Evolutionary conservation across 306 rosid genomes (phyloP).

Genomic region (Herpetospermum pedunculosum): DNA sequence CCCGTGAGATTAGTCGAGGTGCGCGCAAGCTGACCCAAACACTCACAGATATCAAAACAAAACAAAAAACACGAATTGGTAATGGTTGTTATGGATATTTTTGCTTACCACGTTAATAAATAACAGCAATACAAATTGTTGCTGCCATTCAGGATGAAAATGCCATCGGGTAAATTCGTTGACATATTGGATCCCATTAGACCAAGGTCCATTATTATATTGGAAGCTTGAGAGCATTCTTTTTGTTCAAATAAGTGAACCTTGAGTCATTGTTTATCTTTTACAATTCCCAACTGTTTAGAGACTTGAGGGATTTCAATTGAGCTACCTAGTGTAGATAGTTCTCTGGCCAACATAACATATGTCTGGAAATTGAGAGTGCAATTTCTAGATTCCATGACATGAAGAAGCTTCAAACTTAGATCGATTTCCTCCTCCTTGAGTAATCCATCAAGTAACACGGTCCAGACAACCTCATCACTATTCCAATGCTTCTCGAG

Average conservation of each 20-base stretch:
- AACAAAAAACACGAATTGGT: not conserved
- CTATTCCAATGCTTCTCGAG: conserved; percentile 24
- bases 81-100: not conserved
- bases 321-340: conserved; percentile 13
- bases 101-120: conserved; percentile 2
- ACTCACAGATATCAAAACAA: too few relatives aligned
- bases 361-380: conserved; percentile 20
- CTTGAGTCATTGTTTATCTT: conserved; percentile 11
- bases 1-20: too few relatives aligned
- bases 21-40: too few relatives aligned
- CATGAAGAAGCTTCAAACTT: conserved; percentile 28
- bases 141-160: not conserved
- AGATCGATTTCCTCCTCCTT: conserved; percentile 21
- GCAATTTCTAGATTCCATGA: conserved; percentile 25
- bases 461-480: conserved; percentile 40
- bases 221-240: not conserved
- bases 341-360: conserved; percentile 23
- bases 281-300: conserved; percentile 8
- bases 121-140: not conserved
- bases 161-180: not conserved
- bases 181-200: not conserved
- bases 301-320: conserved; percentile 15
- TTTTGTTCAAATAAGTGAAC: not conserved
- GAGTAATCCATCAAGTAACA: conserved; percentile 30
- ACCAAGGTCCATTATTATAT: not conserved